Evolutionary conservation across 2,329 filamentous ascomycete species (phyloP), one percentile per base, ranked within the genome.

Genomic region (Phialophora verrucosa): DNA sequence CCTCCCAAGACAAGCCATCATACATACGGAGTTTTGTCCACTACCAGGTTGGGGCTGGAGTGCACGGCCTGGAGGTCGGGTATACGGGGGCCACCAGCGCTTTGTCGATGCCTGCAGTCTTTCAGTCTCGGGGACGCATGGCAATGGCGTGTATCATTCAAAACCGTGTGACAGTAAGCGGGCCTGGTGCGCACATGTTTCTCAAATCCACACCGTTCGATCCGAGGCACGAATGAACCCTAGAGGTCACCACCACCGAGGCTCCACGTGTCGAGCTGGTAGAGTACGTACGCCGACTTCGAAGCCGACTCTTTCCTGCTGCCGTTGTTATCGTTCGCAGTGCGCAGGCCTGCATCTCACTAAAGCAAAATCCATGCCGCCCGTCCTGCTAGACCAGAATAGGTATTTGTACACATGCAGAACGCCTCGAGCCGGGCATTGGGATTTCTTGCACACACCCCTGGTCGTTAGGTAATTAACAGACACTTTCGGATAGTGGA

Each of bases 401-500:
- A 44, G 55, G 55, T 44, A 44, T 58, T 58, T 58, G 55, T 44
- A 58, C 31, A 31, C 17, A 35, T 35, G 53, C 49, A 51, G 17
- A 51, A 25, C 20, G 25, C 49, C 23, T 27, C 17, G 49, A 29
- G 23, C 14, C 11, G 4, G 20, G 49, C 49, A 12, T 1, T 6
- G 3, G 49, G 49, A 23, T 29, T 51, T 51, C 23, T 23, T 50
- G 8, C 20, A 50, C 47, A 23, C 20, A 25, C 17, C 47, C 38
- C 25, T 59, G 42, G 7, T 11, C 17, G 56, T 59, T 51, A 47
- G 4, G 11, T 50, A 50, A 51, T 23, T 49, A n/a, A 2, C 20
- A 32, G 25, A 60, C 42, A 12, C 8, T 11, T 35, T 20, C n/a
- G 31, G 59, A 51, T 61, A 38, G 59, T 61, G 59, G 59, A 61